Base-by-base conservation (phyloP, 768 basidiomycete genomes). In the Leccinum imitatum region DNA sequence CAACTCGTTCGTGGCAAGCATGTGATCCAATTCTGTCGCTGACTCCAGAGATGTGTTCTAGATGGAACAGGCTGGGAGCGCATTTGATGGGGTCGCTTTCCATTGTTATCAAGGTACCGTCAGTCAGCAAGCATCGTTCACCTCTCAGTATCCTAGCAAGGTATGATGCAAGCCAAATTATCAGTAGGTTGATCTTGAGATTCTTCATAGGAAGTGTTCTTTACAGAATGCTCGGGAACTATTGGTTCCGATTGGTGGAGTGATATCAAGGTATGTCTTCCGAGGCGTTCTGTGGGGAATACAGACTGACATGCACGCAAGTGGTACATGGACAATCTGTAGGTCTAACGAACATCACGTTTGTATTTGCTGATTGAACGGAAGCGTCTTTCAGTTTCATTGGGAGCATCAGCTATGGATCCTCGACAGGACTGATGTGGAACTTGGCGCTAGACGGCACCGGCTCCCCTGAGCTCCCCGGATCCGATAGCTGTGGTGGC, bases 321-420 rank as follows among this genome's bases (percentile, higher is more conserved):
- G 85, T 89, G 87, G 87, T 84, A 87, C 61, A 83, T 87, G 80
- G 79, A 85, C 60, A 86, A 87, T 64, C 72, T 89, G 84, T 87
- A 59, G 53, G 81, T 63, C 15, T 25, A 35, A 25, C 0, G 31
- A 27, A 17, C 19, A 51, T 35, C 1, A n/a, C 50, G 63, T 57
- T 57, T 46, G 71, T 65, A 47, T 71, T 71, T 48, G 63, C 71
- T 54, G 69, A 76, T 54, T 58, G 52, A 54, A 51, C 68, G 10
- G 54, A 44, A 2, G 2, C 9, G 1, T 56, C 33, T n/a, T 15
- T 48, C 39, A 75, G 73, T 15, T 81, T 78, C 67, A 78, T 80
- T 35, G 79, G 82, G 4, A 69, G 74, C 30, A 44, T 74, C 19
- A 59, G 50, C 47, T 68, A 77, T 21, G 69, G 70, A 4, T 69